Conservation (phyloP, 208 protist species). For the Herpetomonas samuelpessoai region DNA sequence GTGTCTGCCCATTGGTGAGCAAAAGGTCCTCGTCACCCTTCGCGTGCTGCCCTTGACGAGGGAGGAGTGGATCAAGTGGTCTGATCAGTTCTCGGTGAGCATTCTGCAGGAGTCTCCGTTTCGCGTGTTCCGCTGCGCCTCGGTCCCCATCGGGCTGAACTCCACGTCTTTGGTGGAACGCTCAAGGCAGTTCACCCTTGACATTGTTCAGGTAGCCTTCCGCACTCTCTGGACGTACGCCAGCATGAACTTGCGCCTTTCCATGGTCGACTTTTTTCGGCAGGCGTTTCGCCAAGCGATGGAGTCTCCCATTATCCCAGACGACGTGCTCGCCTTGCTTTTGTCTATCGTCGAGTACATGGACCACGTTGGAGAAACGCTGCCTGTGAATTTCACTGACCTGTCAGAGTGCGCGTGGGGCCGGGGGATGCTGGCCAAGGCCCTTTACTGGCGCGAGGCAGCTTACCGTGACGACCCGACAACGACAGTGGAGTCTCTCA, state of each 20-base stretch:
- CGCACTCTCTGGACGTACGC: slow-evolving; percentile 73
- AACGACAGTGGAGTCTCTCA: slow-evolving; percentile 71
- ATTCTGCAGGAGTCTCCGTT: slow-evolving; percentile 84
- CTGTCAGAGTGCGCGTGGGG: slow-evolving; percentile 80
- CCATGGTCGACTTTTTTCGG: slow-evolving; percentile 61
- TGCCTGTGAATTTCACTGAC: slow-evolving; percentile 58
- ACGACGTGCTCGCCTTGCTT: slow-evolving; percentile 62
- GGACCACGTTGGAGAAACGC: slow-evolving; percentile 73
- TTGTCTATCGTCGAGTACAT: slow-evolving; percentile 85
- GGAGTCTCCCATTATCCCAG: slow-evolving; percentile 54
- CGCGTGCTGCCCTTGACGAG: slow-evolving; percentile 61
- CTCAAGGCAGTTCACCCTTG: slow-evolving; percentile 56
- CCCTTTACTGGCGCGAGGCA: slow-evolving; percentile 84
- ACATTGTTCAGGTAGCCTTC: slow-evolving; percentile 70
- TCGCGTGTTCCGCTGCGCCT: slow-evolving; percentile 81
- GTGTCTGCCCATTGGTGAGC: slow-evolving; percentile 57
- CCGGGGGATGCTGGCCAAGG: slow-evolving; percentile 86
- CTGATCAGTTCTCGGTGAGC: slow-evolving; percentile 58
- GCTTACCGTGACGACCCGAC: slow-evolving; percentile 73
- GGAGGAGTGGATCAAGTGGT: slow-evolving; percentile 83
- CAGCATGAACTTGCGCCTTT: slow-evolving; percentile 50
- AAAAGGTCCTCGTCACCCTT: slow-evolving; percentile 46
- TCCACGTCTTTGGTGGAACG: slow-evolving; percentile 62
- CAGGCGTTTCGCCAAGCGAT: slow-evolving; percentile 63
- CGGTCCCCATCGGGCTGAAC: slow-evolving; percentile 59